Evolutionary conservation across 768 basidiomycete species (phyloP).

Genomic region (Tricholoma sp.): DNA sequence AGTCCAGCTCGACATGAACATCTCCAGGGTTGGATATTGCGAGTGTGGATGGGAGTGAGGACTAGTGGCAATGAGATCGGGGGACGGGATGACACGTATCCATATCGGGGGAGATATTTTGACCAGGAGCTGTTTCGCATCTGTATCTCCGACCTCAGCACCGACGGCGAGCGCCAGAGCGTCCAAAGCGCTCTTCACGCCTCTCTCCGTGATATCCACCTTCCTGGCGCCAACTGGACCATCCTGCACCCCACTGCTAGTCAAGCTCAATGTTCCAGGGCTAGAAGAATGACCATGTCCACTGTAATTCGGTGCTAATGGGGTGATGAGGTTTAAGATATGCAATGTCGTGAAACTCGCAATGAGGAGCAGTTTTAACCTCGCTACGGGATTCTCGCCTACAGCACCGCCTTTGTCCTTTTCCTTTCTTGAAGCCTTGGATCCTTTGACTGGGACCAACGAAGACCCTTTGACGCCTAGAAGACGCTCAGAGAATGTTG

Average conservation of each 20-base stretch:
- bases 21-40: slow-evolving; percentile 43
- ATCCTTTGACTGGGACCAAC: slow-evolving; percentile 11
- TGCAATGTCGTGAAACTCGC: slow-evolving; percentile 89
- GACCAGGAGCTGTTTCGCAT: slow-evolving; percentile 41
- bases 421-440: slow-evolving; percentile 19
- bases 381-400: slow-evolving; percentile 71
- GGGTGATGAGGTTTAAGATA: slow-evolving; percentile 88
- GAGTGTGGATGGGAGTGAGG: slow-evolving; percentile 4
- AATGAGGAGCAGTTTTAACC: slow-evolving; percentile 88
- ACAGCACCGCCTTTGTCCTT: slow-evolving; percentile 22
- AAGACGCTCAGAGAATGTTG: slow-evolving; percentile 9
- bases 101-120: slow-evolving; percentile 59
- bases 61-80: slow-evolving; percentile 7
- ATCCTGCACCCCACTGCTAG: neutral
- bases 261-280: slow-evolving; percentile 11
- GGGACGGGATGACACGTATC: slow-evolving; percentile 40
- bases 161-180: slow-evolving; percentile 41
- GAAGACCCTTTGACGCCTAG: slow-evolving; percentile 27
- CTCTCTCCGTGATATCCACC: slow-evolving; percentile 66
- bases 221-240: slow-evolving; percentile 33
- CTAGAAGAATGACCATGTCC: neutral
- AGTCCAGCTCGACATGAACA: slow-evolving; percentile 90
- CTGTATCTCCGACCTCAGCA: slow-evolving; percentile 10
- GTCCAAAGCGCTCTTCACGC: slow-evolving; percentile 52
- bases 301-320: slow-evolving; percentile 51